Evolutionary conservation across 169 alveolate species (phyloP).

Genomic region (Eimeria falciformis): DNA sequence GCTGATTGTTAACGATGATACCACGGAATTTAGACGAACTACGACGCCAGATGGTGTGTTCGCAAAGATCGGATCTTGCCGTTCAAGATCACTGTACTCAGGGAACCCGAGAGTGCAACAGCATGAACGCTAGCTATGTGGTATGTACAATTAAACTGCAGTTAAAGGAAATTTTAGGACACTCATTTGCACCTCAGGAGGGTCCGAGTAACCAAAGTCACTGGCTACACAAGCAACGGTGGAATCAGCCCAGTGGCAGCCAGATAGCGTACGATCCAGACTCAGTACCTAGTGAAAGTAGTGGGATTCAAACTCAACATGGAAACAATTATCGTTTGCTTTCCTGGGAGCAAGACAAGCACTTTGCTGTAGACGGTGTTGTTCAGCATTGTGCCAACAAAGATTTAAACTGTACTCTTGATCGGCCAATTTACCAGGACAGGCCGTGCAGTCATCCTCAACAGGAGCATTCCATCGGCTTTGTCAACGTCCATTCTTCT

Average conservation of each 20-base stretch:
- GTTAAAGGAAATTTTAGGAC: neutral
- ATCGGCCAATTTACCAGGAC: neutral
- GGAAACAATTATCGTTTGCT: neutral
- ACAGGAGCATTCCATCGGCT: neutral
- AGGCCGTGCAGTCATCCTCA: constrained; percentile 39
- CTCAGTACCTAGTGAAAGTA: constrained; percentile 3
- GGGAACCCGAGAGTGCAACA: constrained; percentile 18
- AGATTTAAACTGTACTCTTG: neutral
- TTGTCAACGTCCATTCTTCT: neutral
- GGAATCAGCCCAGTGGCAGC: neutral
- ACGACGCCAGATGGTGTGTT: constrained; percentile 13
- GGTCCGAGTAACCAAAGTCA: neutral
- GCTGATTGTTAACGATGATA: neutral
- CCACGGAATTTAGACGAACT: constrained; percentile 25
- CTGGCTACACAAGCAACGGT: constrained; percentile 36
- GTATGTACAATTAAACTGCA: neutral
- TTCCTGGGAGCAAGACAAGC: neutral
- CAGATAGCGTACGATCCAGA: neutral
- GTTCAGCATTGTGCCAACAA: neutral
- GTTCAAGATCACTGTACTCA: neutral
- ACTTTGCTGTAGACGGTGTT: neutral
- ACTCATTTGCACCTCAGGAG: neutral
- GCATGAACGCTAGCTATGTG: neutral
- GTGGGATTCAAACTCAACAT: neutral
- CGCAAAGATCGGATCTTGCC: constrained; percentile 26